Evolutionary conservation across 192 early-diverging fungal genomes (phyloP).

Genomic region (Diversispora eburnea): DNA sequence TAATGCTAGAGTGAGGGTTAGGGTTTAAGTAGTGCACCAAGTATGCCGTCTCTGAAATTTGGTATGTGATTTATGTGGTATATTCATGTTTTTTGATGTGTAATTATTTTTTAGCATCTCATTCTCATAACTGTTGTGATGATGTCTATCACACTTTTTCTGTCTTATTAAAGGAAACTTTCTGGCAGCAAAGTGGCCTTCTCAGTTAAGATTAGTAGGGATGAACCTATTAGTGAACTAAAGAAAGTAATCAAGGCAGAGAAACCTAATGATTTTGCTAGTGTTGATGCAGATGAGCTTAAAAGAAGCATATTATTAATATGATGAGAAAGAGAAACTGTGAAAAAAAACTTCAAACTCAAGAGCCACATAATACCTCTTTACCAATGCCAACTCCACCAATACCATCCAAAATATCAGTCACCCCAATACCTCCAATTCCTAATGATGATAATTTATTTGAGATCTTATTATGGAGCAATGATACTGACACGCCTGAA

Average conservation of each 20-base stretch:
- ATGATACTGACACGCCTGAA: no score
- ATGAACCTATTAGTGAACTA: slow-evolving; percentile 12
- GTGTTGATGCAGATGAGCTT: slow-evolving; percentile 21
- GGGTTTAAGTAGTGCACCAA: no score
- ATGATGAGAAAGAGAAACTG: slow-evolving; percentile 10
- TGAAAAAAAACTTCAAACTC: slow-evolving; percentile 21
- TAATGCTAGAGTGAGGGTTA: no score
- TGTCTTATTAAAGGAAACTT: slow-evolving; percentile 19
- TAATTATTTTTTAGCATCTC: no score
- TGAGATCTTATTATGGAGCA: not conserved
- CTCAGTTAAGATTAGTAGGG: slow-evolving; percentile 1
- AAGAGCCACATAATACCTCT: slow-evolving; percentile 11
- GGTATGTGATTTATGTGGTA: no score
- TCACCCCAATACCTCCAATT: not conserved
- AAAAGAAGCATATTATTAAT: slow-evolving; percentile 12
- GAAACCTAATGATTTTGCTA: slow-evolving; percentile 9
- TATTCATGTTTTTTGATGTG: no score
- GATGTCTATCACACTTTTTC: slow-evolving; percentile 9
- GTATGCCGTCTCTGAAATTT: no score
- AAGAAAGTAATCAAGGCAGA: slow-evolving; percentile 14
- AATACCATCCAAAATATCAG: slow-evolving; percentile 15
- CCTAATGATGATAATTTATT: not conserved
- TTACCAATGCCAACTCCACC: slow-evolving; percentile 13
- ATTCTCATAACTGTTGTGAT: no score
- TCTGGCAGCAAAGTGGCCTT: not conserved